Base-by-base conservation (phyloP, 805 yeast genomes). In the Suhomyces sp. region DNA sequence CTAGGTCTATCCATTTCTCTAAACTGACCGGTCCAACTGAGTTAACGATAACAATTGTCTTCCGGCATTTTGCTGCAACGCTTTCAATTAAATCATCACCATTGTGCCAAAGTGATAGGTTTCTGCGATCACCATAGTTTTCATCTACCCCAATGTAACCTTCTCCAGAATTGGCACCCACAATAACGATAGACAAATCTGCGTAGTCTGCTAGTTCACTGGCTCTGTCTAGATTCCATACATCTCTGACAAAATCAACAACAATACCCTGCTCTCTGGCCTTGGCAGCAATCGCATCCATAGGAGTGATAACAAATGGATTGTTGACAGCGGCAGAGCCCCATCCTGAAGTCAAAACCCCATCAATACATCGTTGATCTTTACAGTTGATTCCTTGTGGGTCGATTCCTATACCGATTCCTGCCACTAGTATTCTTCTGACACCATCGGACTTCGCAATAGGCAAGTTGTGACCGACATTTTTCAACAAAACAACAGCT, bases 281-380 rank as follows among this genome's bases (percentile, higher is more conserved):
- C 38, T 64, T 63, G 21, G 58, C 56, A 4, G 71, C 60, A 25
- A 79, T 70, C 1, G 77, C 81, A 48, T 77, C 81, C 39, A 65
- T 65, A 0, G 84, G 83, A 1, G 82, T 71, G n/a, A 76, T 63
- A 4, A 76, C 73, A 49, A 61, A 75, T 2, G 81, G 79, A 27
- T 75, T 70, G 43, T 67, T 71, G 11, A 72, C 80, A 8, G 79
- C 65, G 0, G 82, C 78, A 4, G 84, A 78, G 0, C 85, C 86
- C 80, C 84, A 76, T 10, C 84, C 84, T 19, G 73, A 65, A 21
- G 76, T 72, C 26, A 79, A 48, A 2, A 76, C 70, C 2, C 85
- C 86, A 38, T 72, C 68, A 8, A 63, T 63, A 40, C 77, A 69
- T 30, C 64, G 66, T 48, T 72, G 76, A 48, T 77, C 82, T 39